A percentile compares a stretch with the other conserved stretches of the same genome.
Conservation (phyloP, 2,329 filamentous ascomycete species). For the Talaromyces sp. region DNA sequence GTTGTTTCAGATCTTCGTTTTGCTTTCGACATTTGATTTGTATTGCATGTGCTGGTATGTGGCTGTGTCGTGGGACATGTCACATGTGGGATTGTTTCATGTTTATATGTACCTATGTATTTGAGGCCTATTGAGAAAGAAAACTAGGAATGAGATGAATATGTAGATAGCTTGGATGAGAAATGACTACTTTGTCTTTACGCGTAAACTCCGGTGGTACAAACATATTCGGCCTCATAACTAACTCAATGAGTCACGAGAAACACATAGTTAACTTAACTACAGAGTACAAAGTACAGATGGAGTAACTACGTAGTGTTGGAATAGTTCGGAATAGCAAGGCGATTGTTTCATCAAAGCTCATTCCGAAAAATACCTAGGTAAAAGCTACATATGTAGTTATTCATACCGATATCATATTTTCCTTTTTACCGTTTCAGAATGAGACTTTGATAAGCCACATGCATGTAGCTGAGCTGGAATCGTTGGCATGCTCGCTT, state of each 20-base stretch:
- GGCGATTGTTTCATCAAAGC: background rate
- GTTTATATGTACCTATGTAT: background rate
- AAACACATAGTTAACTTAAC: background rate
- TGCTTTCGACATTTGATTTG: too few relatives aligned
- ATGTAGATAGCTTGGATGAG: too few relatives aligned
- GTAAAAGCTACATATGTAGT: background rate
- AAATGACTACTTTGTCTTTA: background rate
- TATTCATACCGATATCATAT: background rate
- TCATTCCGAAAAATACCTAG: background rate
- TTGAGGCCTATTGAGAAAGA: background rate
- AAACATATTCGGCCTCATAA: background rate
- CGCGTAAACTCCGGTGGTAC: too few relatives aligned
- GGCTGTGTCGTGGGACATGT: background rate
- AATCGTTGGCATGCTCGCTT: background rate
- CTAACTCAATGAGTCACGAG: too few relatives aligned
- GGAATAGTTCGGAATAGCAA: too few relatives aligned
- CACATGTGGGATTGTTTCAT: background rate
- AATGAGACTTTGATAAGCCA: slow-evolving; percentile 8
- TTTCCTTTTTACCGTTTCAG: slow-evolving; percentile 4
- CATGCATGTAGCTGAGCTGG: background rate
- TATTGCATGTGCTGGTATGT: background rate
- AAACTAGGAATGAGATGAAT: background rate
- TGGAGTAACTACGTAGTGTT: background rate
- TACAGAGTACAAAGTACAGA: background rate
- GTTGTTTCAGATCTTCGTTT: background rate